Base-by-base conservation (phyloP, 306 rosid genomes). In the Mimosa pudica region DNA sequence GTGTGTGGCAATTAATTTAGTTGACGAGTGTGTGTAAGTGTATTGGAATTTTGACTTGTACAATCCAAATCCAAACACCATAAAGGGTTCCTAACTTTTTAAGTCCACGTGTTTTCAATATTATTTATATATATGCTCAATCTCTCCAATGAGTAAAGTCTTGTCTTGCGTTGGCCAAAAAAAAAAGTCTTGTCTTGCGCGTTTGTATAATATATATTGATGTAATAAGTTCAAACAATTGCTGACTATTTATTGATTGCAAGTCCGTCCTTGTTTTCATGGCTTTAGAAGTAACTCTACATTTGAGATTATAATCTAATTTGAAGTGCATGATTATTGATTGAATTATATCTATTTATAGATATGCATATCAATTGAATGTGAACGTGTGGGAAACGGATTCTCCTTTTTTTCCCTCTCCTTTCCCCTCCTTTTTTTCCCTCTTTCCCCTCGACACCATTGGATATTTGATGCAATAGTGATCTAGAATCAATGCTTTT, bases 11-110 rank as follows among this genome's bases (percentile, higher is more conserved):
- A 24, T 3, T 30, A n/a, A 8, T 7, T 11, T 3, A 8, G 45
- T 48, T 8, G 55, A 30, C 38, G 62, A 68, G 55, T 62, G 14
- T 62, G 14, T 79, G 70, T 61, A 69, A 75, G 9, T 4, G n/a
- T 69, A 66, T 51, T 16, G 73, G 46, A 57, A 71, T 66, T 46
- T 78, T 78, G 80, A 73, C 82, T 73, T 55, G 47, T 55, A 17
- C 33, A 57, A 58, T 24, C 9, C 30, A 73, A 57, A 58, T 24
- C 9, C 30, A 73, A 78, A 67, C 32, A 35, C 45, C 30, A 33
- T 63, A 61, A 14, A 60, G 46, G 49, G 7, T 8, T 45, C 64
- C 44, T 10, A 30, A 30, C 41, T 30, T 61, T 61, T 57, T 57
- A 57, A 18, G 62, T 61, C 30, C 60, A 74, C 30, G 64, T 41